Percentiles rank a stretch among this genome's conserved stretches.
Evolutionary conservation across 108 stramenopile species (phyloP).

Genomic region (Fistulifera pelliculosa): DNA sequence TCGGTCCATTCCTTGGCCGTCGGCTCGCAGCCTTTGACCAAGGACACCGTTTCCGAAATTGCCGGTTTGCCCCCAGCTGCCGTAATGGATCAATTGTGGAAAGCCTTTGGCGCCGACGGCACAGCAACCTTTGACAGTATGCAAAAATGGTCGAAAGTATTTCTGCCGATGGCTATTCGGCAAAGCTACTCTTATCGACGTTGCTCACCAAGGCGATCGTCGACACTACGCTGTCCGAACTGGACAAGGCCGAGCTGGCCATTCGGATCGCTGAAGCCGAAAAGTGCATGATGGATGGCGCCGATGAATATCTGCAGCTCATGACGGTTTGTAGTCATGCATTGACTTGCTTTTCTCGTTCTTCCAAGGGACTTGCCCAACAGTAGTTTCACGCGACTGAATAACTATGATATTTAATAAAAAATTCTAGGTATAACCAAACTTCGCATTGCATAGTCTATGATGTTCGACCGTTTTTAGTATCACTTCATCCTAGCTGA

Average conservation of each 20-base stretch:
- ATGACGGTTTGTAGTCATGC: conserved; percentile 79
- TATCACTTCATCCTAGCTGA: too few species aligned
- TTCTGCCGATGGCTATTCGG: conserved; percentile 77
- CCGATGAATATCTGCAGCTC: conserved; percentile 91
- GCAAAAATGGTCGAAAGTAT: conserved; percentile 69
- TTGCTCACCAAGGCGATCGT: conserved; percentile 45
- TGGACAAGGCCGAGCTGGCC: conserved; percentile 78
- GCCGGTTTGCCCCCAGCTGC: conserved; percentile 58
- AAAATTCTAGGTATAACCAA: too few species aligned
- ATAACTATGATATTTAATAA: too few species aligned
- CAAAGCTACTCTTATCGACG: conserved; percentile 54
- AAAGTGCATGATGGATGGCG: conserved; percentile 90
- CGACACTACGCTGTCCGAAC: conserved; percentile 48
- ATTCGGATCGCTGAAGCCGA: conserved; percentile 89
- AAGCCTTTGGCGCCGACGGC: conserved; percentile 21
- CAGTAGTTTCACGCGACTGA: too few species aligned
- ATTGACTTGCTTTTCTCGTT: conserved; percentile 35
- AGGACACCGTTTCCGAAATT: conserved; percentile 63
- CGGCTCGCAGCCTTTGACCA: conserved; percentile 25
- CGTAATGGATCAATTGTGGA: conserved; percentile 46
- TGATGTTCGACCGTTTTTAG: too few species aligned
- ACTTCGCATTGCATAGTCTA: too few species aligned
- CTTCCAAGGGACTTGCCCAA: too few species aligned
- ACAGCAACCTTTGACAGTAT: conserved; percentile 40
- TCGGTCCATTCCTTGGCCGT: conserved; percentile 69